Conservation (phyloP, 805 yeast genomes). For the Candida succiphila region DNA sequence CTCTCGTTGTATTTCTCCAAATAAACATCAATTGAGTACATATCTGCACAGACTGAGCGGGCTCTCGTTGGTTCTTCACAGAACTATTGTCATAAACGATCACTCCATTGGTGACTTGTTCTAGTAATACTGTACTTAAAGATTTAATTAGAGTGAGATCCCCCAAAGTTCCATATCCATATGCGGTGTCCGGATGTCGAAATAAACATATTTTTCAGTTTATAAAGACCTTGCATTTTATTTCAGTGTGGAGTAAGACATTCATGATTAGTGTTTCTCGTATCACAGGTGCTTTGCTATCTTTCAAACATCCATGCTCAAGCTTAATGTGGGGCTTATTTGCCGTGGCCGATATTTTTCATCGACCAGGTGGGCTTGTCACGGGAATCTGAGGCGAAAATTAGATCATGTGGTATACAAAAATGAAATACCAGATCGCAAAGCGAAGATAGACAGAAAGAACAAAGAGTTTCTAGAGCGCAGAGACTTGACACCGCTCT, state of each 20-base stretch:
- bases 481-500: constrained; percentile 15
- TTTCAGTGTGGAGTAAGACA: no score
- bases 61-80: neutral
- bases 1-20: constrained; percentile 6
- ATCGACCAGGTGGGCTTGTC: neutral
- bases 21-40: constrained; percentile 5
- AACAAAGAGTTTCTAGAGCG: constrained; percentile 4
- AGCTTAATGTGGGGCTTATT: neutral
- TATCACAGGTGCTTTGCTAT: no score
- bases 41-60: neutral
- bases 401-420: constrained; percentile 6
- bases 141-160: neutral
- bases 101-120: no score
- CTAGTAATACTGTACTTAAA: neutral
- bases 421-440: constrained; percentile 6
- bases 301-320: no score
- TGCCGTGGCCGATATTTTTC: neutral
- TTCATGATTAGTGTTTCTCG: no score
- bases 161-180: neutral
- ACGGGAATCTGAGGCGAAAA: constrained; percentile 4
- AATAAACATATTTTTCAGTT: no score
- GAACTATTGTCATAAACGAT: no score
- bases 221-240: no score
- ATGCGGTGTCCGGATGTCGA: neutral
- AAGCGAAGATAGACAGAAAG: constrained; percentile 1